Evolutionary conservation across 352 stramenopile species (phyloP).

Genomic region (Thraustochytrium sp.): DNA sequence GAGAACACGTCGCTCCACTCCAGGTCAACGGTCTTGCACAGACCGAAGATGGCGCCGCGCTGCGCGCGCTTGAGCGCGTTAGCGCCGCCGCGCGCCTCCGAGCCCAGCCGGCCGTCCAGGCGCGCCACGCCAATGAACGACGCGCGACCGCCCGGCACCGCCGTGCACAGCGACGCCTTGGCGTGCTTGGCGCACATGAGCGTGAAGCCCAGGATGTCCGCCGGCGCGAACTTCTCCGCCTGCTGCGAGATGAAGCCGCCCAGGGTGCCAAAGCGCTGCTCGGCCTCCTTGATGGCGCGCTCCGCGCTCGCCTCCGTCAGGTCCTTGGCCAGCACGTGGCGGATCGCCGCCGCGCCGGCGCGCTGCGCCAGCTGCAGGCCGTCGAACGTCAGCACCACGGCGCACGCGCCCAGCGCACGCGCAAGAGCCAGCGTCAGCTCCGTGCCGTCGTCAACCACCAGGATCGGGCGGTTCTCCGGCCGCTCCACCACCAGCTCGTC

Average conservation of each 20-base stretch:
- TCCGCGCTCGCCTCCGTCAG: not conserved
- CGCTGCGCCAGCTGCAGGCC: not conserved
- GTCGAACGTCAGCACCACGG: conserved; percentile 1
- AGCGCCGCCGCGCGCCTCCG: not conserved
- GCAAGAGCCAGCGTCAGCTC: not conserved
- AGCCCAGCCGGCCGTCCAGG: not conserved
- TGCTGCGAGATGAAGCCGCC: conserved; percentile 20
- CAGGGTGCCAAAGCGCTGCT: not conserved
- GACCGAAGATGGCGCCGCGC: conserved; percentile 9
- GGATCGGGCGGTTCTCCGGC: not conserved
- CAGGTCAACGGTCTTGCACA: conserved; percentile 4
- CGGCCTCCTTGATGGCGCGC: conserved; percentile 1
- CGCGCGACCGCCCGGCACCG: not conserved
- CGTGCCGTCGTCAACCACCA: not conserved
- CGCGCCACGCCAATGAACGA: not conserved
- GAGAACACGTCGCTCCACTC: conserved; percentile 1
- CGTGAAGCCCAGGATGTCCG: not conserved
- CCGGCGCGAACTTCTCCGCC: not conserved
- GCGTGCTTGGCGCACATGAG: not conserved
- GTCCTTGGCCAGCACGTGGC: conserved; percentile 4
- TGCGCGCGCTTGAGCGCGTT: not conserved
- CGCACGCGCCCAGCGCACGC: not conserved
- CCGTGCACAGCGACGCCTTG: not conserved
- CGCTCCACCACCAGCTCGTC: conserved; percentile 19
- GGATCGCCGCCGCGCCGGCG: not conserved